Evolutionary conservation across 75 land plant species (phyloP).

Genomic region (Ceratopteris richardii): DNA sequence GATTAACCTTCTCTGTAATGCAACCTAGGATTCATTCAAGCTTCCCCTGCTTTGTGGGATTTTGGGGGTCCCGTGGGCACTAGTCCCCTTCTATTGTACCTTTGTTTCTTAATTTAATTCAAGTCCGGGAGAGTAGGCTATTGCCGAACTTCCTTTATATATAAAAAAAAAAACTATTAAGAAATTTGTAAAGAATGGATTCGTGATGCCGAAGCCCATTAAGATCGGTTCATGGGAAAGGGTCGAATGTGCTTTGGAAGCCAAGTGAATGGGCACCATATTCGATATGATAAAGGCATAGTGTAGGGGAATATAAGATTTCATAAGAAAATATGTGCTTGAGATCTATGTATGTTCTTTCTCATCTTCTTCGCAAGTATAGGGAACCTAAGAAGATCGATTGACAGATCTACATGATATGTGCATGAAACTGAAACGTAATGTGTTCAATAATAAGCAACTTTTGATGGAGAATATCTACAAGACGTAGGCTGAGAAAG

Average conservation of each 20-base stretch:
- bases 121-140: too few relatives aligned
- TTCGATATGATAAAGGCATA: constrained; percentile 54
- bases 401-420: constrained; percentile 63
- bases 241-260: constrained; percentile 49
- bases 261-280: constrained; percentile 60
- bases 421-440: constrained; percentile 62
- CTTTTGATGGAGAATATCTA: constrained; percentile 66
- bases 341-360: constrained; percentile 46
- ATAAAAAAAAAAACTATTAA: constrained; percentile 57
- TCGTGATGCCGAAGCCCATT: constrained; percentile 48
- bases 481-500: constrained; percentile 63
- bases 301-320: constrained; percentile 53
- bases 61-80: too few relatives aligned
- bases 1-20: too few relatives aligned
- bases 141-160: too few relatives aligned
- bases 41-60: too few relatives aligned
- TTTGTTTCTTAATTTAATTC: too few relatives aligned
- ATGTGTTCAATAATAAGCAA: constrained; percentile 58
- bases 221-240: constrained; percentile 60
- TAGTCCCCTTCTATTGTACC: too few relatives aligned
- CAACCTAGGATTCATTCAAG: too few relatives aligned
- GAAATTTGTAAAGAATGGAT: constrained; percentile 59
- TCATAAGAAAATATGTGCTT: constrained; percentile 51
- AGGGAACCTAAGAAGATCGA: constrained; percentile 53
- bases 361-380: constrained; percentile 51